A percentile compares a stretch with the other conserved stretches of the same genome.
Evolutionary conservation across 345 rosid species (phyloP).

Genomic region (Gossypium anomalum): DNA sequence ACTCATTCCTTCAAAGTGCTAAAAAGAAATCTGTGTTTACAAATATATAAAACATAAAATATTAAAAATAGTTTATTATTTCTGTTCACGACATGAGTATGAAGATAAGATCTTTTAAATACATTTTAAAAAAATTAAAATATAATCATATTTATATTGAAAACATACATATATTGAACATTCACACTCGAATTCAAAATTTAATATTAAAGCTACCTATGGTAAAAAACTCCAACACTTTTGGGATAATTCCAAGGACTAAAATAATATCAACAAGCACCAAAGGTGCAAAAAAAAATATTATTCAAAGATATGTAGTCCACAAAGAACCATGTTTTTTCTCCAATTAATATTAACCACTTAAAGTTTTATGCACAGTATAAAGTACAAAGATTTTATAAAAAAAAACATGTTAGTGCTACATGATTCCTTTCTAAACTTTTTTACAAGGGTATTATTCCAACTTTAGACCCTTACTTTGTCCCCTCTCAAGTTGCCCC

Average conservation of each 20-base stretch:
- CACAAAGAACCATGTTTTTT: not conserved
- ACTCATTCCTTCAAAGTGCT: not conserved
- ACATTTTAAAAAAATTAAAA: no score
- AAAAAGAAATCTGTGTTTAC: no score
- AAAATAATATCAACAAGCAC: not conserved
- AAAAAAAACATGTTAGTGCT: not conserved
- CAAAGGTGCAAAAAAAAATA: not conserved
- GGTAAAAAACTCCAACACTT: no score
- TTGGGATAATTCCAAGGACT: not conserved
- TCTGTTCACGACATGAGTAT: no score
- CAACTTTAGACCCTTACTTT: not conserved
- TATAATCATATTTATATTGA: no score
- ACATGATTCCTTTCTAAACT: conserved; percentile 4
- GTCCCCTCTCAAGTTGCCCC: conserved; percentile 17
- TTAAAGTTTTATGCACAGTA: not conserved
- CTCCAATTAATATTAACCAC: not conserved
- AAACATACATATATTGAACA: no score
- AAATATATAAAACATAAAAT: no score
- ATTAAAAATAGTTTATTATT: no score
- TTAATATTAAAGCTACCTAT: no score
- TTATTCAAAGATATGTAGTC: not conserved
- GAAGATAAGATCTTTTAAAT: no score
- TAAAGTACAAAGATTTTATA: not conserved
- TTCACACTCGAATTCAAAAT: no score
- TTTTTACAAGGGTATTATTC: not conserved